A percentile compares a stretch with the other conserved stretches of the same genome.
Conservation (phyloP, 2,329 filamentous ascomycete species). For the Ascochyta viciae-villosae region DNA sequence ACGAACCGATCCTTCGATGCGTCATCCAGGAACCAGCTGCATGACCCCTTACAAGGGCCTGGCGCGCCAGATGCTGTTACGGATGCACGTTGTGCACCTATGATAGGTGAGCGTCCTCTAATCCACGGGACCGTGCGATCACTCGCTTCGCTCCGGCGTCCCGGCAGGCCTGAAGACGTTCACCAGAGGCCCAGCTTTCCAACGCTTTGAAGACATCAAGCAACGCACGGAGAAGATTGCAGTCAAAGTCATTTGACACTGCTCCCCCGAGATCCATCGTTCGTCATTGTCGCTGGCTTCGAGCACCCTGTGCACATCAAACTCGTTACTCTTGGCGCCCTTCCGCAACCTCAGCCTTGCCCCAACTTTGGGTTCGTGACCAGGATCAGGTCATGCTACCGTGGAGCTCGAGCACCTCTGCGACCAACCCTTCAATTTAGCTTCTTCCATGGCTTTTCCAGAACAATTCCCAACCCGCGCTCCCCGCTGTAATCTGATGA, state of each 20-base stretch:
- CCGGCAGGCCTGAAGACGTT: constrained; percentile 9
- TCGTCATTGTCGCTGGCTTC: constrained; percentile 1
- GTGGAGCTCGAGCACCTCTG: constrained; percentile 38
- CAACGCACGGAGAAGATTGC: constrained; percentile 7
- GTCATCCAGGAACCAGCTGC: constrained; percentile 45
- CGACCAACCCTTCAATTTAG: constrained; percentile 41
- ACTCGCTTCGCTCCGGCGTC: constrained; percentile 22
- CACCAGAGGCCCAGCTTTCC: constrained; percentile 1
- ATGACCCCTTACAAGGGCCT: constrained; percentile 41
- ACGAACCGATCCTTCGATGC: constrained; percentile 26
- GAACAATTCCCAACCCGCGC: constrained; percentile 46
- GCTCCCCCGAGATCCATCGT: constrained; percentile 5
- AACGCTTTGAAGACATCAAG: not conserved
- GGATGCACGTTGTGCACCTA: constrained; percentile 28
- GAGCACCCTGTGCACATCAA: constrained; percentile 38
- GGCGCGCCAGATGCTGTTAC: constrained; percentile 20
- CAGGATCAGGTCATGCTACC: constrained; percentile 35
- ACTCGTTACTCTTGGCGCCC: constrained; percentile 32
- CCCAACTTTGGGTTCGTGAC: constrained; percentile 45
- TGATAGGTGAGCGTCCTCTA: constrained; percentile 28
- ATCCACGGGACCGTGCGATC: constrained; percentile 23
- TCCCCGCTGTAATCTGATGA: constrained; percentile 46
- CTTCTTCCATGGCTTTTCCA: constrained; percentile 48
- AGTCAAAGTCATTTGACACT: not conserved
- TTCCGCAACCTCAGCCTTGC: constrained; percentile 44